phyloP scores from a whole-genome alignment of 1,284 basidiomycete species.

The Ceratobasidium sp. region DNA sequence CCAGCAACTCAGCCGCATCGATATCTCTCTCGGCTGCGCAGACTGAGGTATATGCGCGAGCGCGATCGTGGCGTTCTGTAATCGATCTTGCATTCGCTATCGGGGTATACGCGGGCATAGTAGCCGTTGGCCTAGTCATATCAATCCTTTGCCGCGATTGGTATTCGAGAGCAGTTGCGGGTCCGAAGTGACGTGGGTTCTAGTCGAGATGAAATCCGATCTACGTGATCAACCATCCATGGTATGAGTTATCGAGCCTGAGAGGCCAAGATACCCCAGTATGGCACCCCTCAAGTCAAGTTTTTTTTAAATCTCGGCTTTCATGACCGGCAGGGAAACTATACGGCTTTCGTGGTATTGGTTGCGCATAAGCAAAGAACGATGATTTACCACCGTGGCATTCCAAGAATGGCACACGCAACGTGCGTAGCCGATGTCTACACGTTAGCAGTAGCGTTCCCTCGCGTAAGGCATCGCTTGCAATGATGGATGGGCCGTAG shows the following conservation, averaged over 20 bases:
- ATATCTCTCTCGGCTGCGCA: background rate
- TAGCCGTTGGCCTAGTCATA: conserved; percentile 1
- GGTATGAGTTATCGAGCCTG: background rate
- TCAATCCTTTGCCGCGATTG: background rate
- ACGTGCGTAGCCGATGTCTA: background rate
- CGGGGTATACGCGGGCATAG: background rate
- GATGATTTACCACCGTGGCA: background rate
- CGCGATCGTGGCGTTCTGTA: background rate
- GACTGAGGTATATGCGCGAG: background rate
- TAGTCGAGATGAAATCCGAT: background rate
- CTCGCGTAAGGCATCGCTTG: background rate
- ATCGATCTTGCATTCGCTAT: background rate
- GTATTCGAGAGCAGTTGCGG: background rate
- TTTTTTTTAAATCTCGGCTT: background rate
- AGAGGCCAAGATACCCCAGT: background rate
- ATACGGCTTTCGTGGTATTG: background rate
- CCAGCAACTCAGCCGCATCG: background rate
- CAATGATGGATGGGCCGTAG: conserved; percentile 2
- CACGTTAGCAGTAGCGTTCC: background rate
- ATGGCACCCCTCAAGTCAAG: background rate
- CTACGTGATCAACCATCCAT: background rate
- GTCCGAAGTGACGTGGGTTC: background rate
- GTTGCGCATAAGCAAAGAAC: background rate
- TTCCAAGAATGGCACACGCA: background rate
- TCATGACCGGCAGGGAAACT: background rate